Evolutionary conservation across 805 yeast genomes (phyloP).

Genomic region (Yamadazyma kitorensis): DNA sequence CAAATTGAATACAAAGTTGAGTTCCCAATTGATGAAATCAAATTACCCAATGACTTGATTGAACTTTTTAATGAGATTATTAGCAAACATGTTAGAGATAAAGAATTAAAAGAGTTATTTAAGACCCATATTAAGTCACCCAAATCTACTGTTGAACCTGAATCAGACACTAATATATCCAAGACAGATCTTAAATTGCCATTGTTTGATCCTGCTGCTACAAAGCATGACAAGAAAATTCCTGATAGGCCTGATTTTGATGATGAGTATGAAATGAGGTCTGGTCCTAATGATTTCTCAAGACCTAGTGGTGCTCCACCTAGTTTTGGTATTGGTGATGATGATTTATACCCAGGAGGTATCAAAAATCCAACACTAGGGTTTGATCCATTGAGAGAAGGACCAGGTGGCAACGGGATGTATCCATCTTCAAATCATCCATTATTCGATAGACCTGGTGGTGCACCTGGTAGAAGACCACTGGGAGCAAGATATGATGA

Average conservation of each 20-base stretch:
- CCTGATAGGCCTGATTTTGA: constrained; percentile 51
- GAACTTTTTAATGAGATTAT: constrained; percentile 16
- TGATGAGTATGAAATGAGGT: constrained; percentile 45
- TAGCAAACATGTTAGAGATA: constrained; percentile 2
- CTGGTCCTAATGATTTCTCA: too few relatives aligned
- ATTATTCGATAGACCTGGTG: constrained; percentile 37
- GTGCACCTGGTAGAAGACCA: constrained; percentile 34
- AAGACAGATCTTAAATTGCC: not conserved
- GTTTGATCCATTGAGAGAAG: constrained; percentile 39
- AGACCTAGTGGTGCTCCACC: not conserved
- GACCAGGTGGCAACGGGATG: constrained; percentile 48
- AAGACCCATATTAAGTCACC: constrained; percentile 5
- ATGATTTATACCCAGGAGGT: constrained; percentile 50
- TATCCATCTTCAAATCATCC: constrained; percentile 52
- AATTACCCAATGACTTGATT: constrained; percentile 19
- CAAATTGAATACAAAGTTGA: constrained; percentile 13
- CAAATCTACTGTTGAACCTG: not conserved
- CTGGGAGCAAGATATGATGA: constrained; percentile 54
- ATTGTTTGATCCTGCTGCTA: constrained; percentile 8
- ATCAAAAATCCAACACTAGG: constrained; percentile 39
- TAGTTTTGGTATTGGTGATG: constrained; percentile 42
- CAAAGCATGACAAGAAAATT: constrained; percentile 16
- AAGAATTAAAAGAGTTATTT: constrained; percentile 8
- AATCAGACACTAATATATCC: constrained; percentile 4
- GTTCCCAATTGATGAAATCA: constrained; percentile 22